phyloP scores from a whole-genome alignment of 2,329 filamentous ascomycete species.

The Elsinoe batatas region DNA sequence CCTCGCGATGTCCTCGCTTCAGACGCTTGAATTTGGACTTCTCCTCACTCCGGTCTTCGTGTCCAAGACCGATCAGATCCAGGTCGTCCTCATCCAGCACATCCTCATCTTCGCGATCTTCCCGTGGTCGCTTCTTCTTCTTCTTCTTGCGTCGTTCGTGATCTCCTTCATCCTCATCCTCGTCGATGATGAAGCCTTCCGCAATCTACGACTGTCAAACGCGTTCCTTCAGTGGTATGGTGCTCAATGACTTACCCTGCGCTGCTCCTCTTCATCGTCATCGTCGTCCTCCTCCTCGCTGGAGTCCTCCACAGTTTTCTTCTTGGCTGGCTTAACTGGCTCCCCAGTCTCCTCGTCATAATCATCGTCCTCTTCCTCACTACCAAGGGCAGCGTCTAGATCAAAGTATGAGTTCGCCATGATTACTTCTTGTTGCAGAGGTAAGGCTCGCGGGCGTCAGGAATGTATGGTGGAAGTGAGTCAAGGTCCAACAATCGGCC shows the following conservation, averaged over 20 bases:
- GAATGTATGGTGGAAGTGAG: neutral
- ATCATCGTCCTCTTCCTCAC: conserved; percentile 73
- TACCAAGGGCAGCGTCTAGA: conserved; percentile 74
- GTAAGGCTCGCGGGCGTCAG: neutral
- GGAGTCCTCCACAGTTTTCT: conserved; percentile 60
- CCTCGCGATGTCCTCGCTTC: conserved; percentile 78
- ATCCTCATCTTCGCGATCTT: conserved; percentile 74
- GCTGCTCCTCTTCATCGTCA: conserved; percentile 78
- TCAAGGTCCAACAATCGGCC: neutral
- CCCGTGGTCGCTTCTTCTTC: conserved; percentile 64
- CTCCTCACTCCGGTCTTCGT: conserved; percentile 54
- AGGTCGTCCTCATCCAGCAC: conserved; percentile 88
- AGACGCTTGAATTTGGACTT: conserved; percentile 92
- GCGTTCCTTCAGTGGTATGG: too few species aligned
- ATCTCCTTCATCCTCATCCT: conserved; percentile 63
- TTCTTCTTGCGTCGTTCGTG: conserved; percentile 54
- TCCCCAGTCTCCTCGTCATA: conserved; percentile 69
- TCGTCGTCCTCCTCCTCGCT: conserved; percentile 81
- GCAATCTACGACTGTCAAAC: conserved; percentile 51
- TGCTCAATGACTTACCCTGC: conserved; percentile 47
- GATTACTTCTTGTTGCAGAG: neutral
- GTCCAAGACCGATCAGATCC: conserved; percentile 77
- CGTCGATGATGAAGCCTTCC: conserved; percentile 91
- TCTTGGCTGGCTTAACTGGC: conserved; percentile 33
- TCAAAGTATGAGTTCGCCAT: conserved; percentile 50